These are phyloP conservation scores for Setomelanomma holmii DNA, from an alignment of 2,329 filamentous ascomycete species.

Conservation along the genomic window DNA sequence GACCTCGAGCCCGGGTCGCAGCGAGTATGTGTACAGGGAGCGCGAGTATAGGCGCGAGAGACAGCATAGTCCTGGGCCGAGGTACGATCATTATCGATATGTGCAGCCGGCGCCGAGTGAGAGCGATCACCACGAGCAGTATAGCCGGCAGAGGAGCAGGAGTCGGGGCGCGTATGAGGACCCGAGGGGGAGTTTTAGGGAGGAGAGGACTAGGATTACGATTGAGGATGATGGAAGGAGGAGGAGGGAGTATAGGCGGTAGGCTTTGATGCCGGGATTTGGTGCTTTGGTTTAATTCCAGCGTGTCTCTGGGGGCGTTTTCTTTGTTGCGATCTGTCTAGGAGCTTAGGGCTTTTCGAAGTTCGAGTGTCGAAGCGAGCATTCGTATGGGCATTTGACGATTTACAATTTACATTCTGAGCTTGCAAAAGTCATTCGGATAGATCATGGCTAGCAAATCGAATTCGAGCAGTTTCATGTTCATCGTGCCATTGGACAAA, in stretches of 20 bases:
- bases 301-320: too few species aligned
- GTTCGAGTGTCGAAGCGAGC: too few species aligned
- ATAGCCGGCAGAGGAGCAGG: slow-evolving; percentile 38
- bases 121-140: slow-evolving; percentile 36
- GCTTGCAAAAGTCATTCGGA: too few species aligned
- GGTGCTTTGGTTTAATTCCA: too few species aligned
- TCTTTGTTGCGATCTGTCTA: too few species aligned
- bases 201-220: slow-evolving; percentile 42
- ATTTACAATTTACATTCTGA: too few species aligned
- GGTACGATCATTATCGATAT: slow-evolving; percentile 57
- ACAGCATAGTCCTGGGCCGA: slow-evolving; percentile 44
- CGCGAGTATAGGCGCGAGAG: slow-evolving; percentile 52
- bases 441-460: too few species aligned
- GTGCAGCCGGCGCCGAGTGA: slow-evolving; percentile 50
- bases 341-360: too few species aligned
- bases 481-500: too few species aligned
- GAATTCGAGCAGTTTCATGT: too few species aligned
- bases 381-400: too few species aligned
- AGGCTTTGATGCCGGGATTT: too few species aligned
- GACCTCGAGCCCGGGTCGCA: slow-evolving; percentile 38
- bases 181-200: slow-evolving; percentile 33
- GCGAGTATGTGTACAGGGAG: slow-evolving; percentile 54
- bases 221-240: slow-evolving; percentile 32
- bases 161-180: slow-evolving; percentile 40
- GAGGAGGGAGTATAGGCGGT: slow-evolving; percentile 33